Base-by-base conservation (phyloP, 1,139 yeast species). In the Pneumocystis murina region DNA sequence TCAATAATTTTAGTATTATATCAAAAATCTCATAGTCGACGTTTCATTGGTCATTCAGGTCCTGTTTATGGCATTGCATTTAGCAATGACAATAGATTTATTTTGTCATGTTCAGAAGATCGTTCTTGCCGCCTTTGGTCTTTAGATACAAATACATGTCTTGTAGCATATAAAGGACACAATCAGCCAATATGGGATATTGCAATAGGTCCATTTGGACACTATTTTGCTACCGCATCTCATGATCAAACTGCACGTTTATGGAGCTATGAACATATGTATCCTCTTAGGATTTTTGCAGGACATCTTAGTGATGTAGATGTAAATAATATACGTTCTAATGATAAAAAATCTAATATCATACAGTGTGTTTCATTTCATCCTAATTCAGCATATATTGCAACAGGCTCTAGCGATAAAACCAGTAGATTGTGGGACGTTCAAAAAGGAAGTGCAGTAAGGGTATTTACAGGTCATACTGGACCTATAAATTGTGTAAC, bases 361-460 rank as follows among this genome's bases (percentile, higher is more conserved):
- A 8, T 38, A 16, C 38, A 62, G 63, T 84, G 92, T 70, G 95
- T 92, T 57, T 85, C 85, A 62, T 94, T 92, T 80, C 98, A 94
- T 76, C 98, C 98, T 30, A 94, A 94, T 73, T 90, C 96, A 24
- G 86, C 91, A 62, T 92, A 94, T 72, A 85, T 92, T 6, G 85
- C 92, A 70, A 91, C 98, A 0, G 98, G 98, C 1, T 89, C 96
- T 4, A 84, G 92, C 66, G 99, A 94, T 75, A 88, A 89, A 76
- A 89, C 97, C 0, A 86, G 95, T 72, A 80, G 98, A 69, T 88
- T 94, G 97, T 94, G 99, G 99, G 98, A 94, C 74, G 84, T 94
- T 41, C 83, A 85, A 62, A 82, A 85, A 59, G 99, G 98, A 55
- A 85, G 83, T 69, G 84, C 95, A 59, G 97, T 91, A 17, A 82